Base-by-base conservation (phyloP, 768 basidiomycete genomes). In the Termitomyces sp. region DNA sequence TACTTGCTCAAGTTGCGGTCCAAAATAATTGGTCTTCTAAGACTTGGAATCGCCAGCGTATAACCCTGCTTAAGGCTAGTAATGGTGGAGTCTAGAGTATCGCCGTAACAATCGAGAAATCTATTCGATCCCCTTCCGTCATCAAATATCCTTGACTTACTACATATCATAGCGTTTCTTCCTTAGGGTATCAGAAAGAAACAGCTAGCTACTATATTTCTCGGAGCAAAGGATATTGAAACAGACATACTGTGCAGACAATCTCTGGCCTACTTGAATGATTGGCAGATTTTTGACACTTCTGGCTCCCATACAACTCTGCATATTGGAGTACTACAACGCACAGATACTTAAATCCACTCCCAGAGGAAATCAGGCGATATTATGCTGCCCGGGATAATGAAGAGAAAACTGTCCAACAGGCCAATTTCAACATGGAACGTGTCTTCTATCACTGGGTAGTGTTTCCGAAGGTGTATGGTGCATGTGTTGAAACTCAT, bases 301-400 rank as follows among this genome's bases (percentile, higher is more conserved):
- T 41, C 58, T 62, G 15, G 61, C 61, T 15, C 61, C 61, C 7
- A 59, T 62, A 7, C 51, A 58, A 31, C 58, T 62, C 41, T 57
- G 59, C 50, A 54, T 62, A 2, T 50, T 41, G 11, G 37, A n/a
- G 8, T 30, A 30, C 10, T n/a, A 40, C 35, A 49, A 53, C 26
- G 21, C 12, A 15, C 31, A 35, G 14, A 19, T 35, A 14, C n/a
- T 9, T n/a, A n/a, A 41, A 41, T 47, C 57, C 57, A 21, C 54
- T 62, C 4, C 55, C 59, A 12, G 61, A 62, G 38, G 54, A 59
- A 31, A 55, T 61, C 3, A 50, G 45, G 15, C 9, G 21, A 10
- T 57, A 47, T 42, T 61, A 61, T 40, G 6, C 50, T 17, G 42
- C 53, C 23, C 55, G 54, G 5, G 33, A 14, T n/a, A 15, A 38